Base-by-base conservation (phyloP, 768 basidiomycete species). In the Pisolithus albus region DNA sequence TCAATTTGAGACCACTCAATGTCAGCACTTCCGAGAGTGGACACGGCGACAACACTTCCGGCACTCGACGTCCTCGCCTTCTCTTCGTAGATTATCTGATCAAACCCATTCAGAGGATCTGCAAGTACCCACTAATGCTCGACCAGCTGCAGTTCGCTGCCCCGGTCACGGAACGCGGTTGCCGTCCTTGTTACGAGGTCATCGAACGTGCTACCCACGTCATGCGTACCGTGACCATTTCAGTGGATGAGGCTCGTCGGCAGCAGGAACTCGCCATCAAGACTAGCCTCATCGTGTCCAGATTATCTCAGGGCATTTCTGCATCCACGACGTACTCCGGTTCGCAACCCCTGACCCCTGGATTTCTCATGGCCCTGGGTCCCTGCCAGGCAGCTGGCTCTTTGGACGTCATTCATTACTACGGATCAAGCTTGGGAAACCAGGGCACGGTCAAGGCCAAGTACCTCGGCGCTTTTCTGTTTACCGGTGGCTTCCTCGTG, bases 91-190 rank as follows among this genome's bases (percentile, higher is more conserved):
- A 98, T 70, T 93, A 93, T 64, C 78, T 97, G 71, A 97, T 99
- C 71, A 92, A 92, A 68, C 95, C 95, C n/a, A 79, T 97, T 15
- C 95, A 99, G 68, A 76, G 93, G 47, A 86, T 99, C 46, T 97
- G 94, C 78, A 89, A 86, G 59, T 99, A 99, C 63, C 92, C 93
- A 16, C 77, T 98, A 47, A 77, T 99, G 8, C 79, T 99, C 42
- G 84, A 83, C 52, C 83, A 88, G 59, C 77, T 96, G 34, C 69
- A 66, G 23, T 55, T 55, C 30, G 46, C 40, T 9, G 24, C 16
- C 11, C 46, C 10, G 1, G 24, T 39, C 8, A 52, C 54, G 13
- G 51, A 26, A 16, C 32, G 53, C 47, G 34, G 13, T 44, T 39
- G 34, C 16, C 21, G 48, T 21, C 49, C 28, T 34, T 46, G 43